Percentiles rank a stretch among this genome's conserved stretches.
phyloP scores from a whole-genome alignment of 306 rosid species.

The Gleditsia sinensis region DNA sequence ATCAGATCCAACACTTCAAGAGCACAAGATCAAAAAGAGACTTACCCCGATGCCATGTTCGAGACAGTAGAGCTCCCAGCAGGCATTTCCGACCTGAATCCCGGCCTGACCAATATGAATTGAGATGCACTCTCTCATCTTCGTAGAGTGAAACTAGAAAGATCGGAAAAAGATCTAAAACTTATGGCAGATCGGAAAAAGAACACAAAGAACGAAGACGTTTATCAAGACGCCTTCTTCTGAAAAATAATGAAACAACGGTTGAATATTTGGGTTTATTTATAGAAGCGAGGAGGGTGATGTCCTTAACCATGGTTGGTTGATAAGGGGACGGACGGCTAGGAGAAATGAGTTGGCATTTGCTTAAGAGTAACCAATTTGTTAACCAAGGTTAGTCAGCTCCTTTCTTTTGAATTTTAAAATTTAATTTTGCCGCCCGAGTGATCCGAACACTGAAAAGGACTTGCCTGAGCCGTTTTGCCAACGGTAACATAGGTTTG shows the following conservation, averaged over 20 bases:
- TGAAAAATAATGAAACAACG: background rate
- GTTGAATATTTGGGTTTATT: background rate
- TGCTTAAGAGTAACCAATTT: slow-evolving; percentile 15
- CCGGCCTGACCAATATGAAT: too few species aligned
- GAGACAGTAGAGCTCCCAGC: too few species aligned
- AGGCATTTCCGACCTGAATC: too few species aligned
- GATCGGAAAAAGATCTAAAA: background rate
- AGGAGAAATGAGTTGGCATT: slow-evolving; percentile 37
- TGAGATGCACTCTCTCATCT: too few species aligned
- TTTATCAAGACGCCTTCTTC: slow-evolving; percentile 74
- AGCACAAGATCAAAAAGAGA: background rate
- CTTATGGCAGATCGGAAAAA: background rate
- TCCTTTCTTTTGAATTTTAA: slow-evolving; percentile 18
- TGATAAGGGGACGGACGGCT: slow-evolving; percentile 10
- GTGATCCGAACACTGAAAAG: background rate
- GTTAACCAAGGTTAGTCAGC: slow-evolving; percentile 38
- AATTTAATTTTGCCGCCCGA: slow-evolving; percentile 45
- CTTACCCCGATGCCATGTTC: slow-evolving; percentile 62
- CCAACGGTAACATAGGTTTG: too few species aligned
- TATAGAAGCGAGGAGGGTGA: slow-evolving; percentile 27
- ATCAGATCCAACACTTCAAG: too few species aligned
- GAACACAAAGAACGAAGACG: slow-evolving; percentile 40
- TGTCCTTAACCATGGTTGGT: slow-evolving; percentile 34
- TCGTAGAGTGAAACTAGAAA: background rate
- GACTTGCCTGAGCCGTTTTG: background rate